These are phyloP conservation scores for Fusarium sp. DNA, from an alignment of 2,329 filamentous ascomycete genomes.

Conservation along the genomic window DNA sequence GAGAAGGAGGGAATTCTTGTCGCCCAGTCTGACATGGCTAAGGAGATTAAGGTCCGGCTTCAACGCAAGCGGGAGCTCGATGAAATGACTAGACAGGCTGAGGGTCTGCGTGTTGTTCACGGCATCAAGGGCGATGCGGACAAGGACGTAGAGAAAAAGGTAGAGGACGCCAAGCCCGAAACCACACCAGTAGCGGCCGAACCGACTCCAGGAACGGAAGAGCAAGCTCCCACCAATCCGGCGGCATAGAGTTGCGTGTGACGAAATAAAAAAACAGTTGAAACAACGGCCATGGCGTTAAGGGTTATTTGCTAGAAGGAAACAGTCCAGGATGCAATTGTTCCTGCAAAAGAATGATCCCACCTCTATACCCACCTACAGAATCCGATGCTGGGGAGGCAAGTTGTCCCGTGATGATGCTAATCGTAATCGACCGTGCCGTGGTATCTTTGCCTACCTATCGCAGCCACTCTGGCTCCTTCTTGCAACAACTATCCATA, in stretches of 20 bases:
- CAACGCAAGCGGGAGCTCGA: constrained; percentile 61
- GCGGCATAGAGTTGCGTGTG: constrained; percentile 16
- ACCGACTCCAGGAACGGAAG: constrained; percentile 22
- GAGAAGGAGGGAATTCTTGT: constrained; percentile 91
- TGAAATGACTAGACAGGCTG: constrained; percentile 58
- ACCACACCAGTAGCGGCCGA: constrained; percentile 27
- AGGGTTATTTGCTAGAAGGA: constrained; percentile 33
- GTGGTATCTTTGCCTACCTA: constrained; percentile 27
- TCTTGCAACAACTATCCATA: constrained; percentile 12
- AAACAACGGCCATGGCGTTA: constrained; percentile 38
- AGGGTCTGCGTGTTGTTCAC: constrained; percentile 62
- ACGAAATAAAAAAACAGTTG: constrained; percentile 36
- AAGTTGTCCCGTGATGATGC: constrained; percentile 31
- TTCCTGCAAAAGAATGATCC: constrained; percentile 11
- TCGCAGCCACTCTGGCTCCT: constrained; percentile 27
- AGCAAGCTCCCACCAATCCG: constrained; percentile 28
- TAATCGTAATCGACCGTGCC: constrained; percentile 6
- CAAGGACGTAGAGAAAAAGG: constrained; percentile 36
- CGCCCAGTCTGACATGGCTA: constrained; percentile 71
- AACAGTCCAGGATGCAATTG: constrained; percentile 13
- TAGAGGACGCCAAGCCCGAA: constrained; percentile 27
- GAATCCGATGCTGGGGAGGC: constrained; percentile 7
- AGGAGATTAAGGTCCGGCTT: constrained; percentile 69
- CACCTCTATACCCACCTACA: constrained; percentile 1
- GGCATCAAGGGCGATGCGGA: constrained; percentile 57